A percentile compares a stretch with the other conserved stretches of the same genome.
Conservation (phyloP, 306 rosid genomes). For the Quercus suber region DNA sequence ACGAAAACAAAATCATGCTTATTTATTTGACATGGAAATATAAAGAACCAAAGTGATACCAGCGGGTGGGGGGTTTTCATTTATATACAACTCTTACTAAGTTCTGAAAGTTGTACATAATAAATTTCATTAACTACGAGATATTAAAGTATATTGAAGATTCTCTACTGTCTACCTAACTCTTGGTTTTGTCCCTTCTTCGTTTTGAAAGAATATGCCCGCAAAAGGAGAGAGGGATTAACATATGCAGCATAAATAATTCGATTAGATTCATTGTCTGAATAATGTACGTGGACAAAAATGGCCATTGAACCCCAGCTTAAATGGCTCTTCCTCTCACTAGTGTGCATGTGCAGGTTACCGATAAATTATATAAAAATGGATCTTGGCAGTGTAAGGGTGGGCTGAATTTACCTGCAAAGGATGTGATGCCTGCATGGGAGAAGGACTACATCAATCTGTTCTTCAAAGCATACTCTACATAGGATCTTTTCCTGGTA, state of each 20-base stretch:
- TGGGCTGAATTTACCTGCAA: slow-evolving; percentile 53
- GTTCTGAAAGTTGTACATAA: no score
- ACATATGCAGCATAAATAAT: no score
- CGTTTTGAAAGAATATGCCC: background rate
- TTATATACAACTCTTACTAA: no score
- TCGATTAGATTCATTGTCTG: no score
- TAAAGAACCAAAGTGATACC: background rate
- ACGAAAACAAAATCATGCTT: background rate
- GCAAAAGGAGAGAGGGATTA: no score
- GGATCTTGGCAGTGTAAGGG: background rate
- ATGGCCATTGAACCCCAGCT: no score
- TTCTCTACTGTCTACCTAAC: background rate
- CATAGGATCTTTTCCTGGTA: slow-evolving; percentile 86
- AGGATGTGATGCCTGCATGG: slow-evolving; percentile 90
- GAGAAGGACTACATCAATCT: slow-evolving; percentile 70
- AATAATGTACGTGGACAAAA: no score
- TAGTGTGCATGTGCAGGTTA: background rate
- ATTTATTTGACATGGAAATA: background rate
- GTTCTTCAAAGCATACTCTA: slow-evolving; percentile 84
- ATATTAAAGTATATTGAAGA: no score
- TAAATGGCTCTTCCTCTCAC: no score
- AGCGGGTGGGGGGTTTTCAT: no score
- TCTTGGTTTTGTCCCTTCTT: background rate
- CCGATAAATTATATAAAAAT: background rate
- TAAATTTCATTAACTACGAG: no score